A percentile compares a stretch with the other conserved stretches of the same genome.
phyloP scores from a whole-genome alignment of 2,329 filamentous ascomycete species.

The Teratosphaeria zuluensis region DNA sequence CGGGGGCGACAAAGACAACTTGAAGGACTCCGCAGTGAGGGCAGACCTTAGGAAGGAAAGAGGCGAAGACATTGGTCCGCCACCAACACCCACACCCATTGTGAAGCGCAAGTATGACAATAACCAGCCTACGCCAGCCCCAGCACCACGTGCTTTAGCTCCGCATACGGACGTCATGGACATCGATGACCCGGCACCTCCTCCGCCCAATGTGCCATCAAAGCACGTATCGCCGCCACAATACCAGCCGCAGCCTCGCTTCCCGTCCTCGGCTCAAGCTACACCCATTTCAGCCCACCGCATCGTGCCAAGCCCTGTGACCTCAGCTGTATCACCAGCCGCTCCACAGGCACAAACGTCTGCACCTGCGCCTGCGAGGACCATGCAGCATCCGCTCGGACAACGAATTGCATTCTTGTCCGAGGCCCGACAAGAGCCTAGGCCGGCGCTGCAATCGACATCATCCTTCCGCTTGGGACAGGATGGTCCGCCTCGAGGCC shows the following conservation, averaged over 20 bases:
- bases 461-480: constrained; percentile 5
- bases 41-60: constrained; percentile 33
- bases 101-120: constrained; percentile 39
- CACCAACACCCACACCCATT: constrained; percentile 40
- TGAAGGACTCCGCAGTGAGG: constrained; percentile 32
- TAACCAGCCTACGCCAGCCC: constrained; percentile 21
- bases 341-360: constrained; percentile 12
- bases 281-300: constrained; percentile 21
- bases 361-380: constrained; percentile 13
- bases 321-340: constrained; percentile 14
- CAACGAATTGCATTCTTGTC: constrained; percentile 23
- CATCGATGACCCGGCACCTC: constrained; percentile 27
- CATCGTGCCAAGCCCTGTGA: constrained; percentile 18
- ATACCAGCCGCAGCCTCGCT: constrained; percentile 21
- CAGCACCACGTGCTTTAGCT: constrained; percentile 33
- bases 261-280: constrained; percentile 21
- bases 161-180: constrained; percentile 34
- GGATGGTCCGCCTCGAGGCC: constrained; percentile 6
- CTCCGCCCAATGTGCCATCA: constrained; percentile 11
- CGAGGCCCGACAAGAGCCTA: constrained; percentile 21
- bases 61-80: constrained; percentile 38
- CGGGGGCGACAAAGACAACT: constrained; percentile 30
- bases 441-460: constrained; percentile 9
- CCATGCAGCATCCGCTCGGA: constrained; percentile 19
- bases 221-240: constrained; percentile 31